These are phyloP conservation scores for Cercospora sesami DNA, from an alignment of 2,329 filamentous ascomycete species.

Conservation along the genomic window DNA sequence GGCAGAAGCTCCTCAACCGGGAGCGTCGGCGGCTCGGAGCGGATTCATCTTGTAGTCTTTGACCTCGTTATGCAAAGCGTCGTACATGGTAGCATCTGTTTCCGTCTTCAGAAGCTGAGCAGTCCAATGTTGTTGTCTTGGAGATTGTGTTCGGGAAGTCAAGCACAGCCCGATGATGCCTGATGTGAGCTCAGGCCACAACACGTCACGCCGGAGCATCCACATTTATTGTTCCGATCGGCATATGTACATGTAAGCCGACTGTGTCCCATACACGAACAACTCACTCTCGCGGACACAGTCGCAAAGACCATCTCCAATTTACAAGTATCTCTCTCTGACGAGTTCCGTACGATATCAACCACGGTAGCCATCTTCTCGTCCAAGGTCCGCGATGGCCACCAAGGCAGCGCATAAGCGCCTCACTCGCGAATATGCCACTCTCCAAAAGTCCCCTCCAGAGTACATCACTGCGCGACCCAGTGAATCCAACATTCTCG, in stretches of 20 bases:
- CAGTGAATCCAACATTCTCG: constrained; percentile 39
- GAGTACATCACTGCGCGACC: constrained; percentile 40
- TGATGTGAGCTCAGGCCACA: neutral
- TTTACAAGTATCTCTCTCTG: neutral
- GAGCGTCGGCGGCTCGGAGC: neutral
- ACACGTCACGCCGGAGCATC: neutral
- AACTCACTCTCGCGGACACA: neutral
- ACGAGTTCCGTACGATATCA: neutral
- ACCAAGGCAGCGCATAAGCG: constrained; percentile 44
- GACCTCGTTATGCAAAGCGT: neutral
- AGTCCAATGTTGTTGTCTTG: neutral
- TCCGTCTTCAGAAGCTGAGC: neutral
- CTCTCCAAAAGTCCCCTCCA: constrained; percentile 39
- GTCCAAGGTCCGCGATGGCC: constrained; percentile 34
- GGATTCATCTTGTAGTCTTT: neutral
- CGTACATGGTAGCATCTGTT: neutral
- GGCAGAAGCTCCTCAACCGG: neutral
- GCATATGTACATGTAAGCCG: neutral
- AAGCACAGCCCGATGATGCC: neutral
- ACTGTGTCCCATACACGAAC: neutral
- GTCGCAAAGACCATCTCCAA: neutral
- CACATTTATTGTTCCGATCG: neutral
- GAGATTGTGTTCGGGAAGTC: neutral
- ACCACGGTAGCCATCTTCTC: neutral
- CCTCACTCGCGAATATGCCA: constrained; percentile 41